Conservation (phyloP, 176 grass and related monocot genomes). For the Raddia guianensis region DNA sequence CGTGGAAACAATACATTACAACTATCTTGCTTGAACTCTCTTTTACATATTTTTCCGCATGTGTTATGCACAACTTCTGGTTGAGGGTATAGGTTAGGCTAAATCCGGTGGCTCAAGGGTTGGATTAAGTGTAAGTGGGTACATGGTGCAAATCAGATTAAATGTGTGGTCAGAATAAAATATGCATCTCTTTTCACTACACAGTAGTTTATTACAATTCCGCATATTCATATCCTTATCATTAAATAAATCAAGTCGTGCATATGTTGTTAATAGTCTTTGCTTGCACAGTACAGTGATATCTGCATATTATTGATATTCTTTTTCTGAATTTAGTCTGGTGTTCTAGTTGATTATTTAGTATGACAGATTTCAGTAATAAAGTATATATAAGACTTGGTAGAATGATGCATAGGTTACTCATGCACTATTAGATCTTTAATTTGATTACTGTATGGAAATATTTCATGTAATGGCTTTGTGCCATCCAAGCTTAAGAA, state of each 20-base stretch:
- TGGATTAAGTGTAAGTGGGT: not conserved
- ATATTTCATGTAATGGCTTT: conserved; percentile 48
- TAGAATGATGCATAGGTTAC: conserved; percentile 38
- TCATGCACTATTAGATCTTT: conserved; percentile 23
- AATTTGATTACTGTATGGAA: conserved; percentile 46
- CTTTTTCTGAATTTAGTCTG: conserved; percentile 6
- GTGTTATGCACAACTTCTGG: not conserved
- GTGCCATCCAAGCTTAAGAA: conserved; percentile 35
- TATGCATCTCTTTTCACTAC: not conserved
- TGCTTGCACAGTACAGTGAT: conserved; percentile 37
- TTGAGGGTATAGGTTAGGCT: not conserved
- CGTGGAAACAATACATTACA: not conserved
- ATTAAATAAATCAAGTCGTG: not conserved
- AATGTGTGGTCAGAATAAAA: not conserved
- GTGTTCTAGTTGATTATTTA: not conserved
- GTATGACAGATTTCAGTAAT: conserved; percentile 10
- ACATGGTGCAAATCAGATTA: not conserved
- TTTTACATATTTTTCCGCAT: not conserved
- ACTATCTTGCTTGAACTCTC: not conserved
- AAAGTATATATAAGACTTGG: conserved; percentile 27
- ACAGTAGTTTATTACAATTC: not conserved
- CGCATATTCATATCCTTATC: not conserved
- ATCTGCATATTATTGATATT: conserved; percentile 24
- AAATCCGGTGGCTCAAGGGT: not conserved
- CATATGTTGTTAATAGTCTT: conserved; percentile 30